These are phyloP conservation scores for Sporisorium iseilematis-ciliati DNA, from an alignment of 1,284 basidiomycete species.

Conservation along the genomic window DNA sequence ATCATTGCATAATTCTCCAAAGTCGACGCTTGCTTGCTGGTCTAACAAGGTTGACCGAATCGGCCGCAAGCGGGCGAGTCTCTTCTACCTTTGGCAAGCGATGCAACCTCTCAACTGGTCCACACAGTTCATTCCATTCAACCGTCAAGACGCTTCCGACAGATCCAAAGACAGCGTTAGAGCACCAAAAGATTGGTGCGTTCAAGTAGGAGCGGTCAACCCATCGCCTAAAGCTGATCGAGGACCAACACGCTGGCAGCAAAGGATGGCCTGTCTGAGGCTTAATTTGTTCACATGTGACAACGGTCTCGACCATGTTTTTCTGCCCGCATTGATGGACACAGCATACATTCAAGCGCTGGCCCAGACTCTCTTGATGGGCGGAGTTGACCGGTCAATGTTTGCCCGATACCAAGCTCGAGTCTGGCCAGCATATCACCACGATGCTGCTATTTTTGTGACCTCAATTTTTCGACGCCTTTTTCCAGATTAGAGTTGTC, in stretches of 20 bases:
- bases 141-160: too few species aligned
- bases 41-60: not conserved
- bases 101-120: too few species aligned
- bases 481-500: not conserved
- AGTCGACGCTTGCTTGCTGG: not conserved
- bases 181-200: too few species aligned
- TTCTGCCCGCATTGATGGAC: not conserved
- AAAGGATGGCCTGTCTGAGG: not conserved
- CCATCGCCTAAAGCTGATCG: too few species aligned
- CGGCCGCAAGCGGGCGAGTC: too few species aligned
- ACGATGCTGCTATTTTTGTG: not conserved
- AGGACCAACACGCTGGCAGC: too few species aligned
- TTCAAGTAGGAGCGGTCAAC: too few species aligned
- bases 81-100: too few species aligned
- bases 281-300: not conserved
- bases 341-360: not conserved
- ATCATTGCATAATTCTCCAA: not conserved
- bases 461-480: conserved; percentile 3
- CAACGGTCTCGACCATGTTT: not conserved
- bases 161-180: too few species aligned
- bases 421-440: too few species aligned
- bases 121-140: too few species aligned
- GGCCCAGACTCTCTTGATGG: not conserved
- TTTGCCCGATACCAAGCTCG: not conserved
- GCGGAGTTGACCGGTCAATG: conserved; percentile 3